A percentile compares a stretch with the other conserved stretches of the same genome.
phyloP scores from a whole-genome alignment of 768 basidiomycete species.

The Lentinula guzmanii region DNA sequence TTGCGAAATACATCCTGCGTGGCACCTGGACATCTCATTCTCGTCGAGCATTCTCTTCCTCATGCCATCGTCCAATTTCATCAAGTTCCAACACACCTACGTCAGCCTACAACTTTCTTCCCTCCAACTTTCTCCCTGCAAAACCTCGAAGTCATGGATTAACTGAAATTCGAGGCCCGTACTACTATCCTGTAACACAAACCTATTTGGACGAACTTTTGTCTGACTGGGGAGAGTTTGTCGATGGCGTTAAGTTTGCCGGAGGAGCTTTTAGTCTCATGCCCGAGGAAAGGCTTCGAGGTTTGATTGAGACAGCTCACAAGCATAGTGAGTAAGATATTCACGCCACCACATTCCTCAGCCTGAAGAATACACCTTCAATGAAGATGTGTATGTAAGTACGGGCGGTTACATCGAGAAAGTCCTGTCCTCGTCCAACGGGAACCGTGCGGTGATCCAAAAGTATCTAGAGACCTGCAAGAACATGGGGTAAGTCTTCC shows the following conservation, averaged over 20 bases:
- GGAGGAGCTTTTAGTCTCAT: conserved; percentile 37
- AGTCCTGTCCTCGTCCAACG: conserved; percentile 26
- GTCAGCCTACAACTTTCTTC: conserved; percentile 21
- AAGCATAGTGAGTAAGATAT: conserved; percentile 19
- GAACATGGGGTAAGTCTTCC: background rate
- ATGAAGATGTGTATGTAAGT: conserved; percentile 25
- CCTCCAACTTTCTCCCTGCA: conserved; percentile 21
- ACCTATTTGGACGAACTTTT: conserved; percentile 35
- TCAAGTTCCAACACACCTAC: background rate
- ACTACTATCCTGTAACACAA: conserved; percentile 34
- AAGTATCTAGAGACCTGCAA: conserved; percentile 26
- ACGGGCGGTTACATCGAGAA: conserved; percentile 38
- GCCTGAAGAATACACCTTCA: background rate
- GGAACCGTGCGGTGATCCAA: conserved; percentile 23
- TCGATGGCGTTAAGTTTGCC: conserved; percentile 41
- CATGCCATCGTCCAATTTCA: background rate
- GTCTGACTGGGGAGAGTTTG: conserved; percentile 33
- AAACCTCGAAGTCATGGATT: conserved; percentile 32
- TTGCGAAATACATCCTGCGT: background rate
- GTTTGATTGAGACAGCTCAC: conserved; percentile 34
- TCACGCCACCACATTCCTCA: no score
- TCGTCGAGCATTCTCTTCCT: background rate
- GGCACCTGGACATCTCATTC: background rate
- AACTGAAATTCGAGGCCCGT: conserved; percentile 40
- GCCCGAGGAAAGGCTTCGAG: conserved; percentile 30